Evolutionary conservation across 495 filamentous ascomycete genomes (phyloP), one percentile per base, ranked within the genome.

Genomic region (Penicillium atrosanguineum): DNA sequence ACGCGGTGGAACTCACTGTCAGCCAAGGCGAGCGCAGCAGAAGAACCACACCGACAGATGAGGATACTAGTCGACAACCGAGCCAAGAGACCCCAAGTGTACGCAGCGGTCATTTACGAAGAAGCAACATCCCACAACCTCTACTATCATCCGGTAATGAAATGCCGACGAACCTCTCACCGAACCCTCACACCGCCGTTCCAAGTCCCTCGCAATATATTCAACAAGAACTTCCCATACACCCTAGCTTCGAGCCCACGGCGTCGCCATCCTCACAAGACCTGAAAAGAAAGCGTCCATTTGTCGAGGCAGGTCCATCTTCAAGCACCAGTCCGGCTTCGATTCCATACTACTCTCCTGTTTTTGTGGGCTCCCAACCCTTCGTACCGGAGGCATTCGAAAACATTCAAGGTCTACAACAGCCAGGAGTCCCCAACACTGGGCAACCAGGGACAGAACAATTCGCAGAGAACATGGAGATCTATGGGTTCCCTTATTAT

Each of bases 401-500:
- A 29, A 50, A 57, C 14, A 28, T 60, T 19, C 56, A 63, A 21
- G 36, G 49, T 12, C 39, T 52, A n/a, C 47, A 39, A 41, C 28
- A 50, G 9, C 39, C 41, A 50, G 19, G 26, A 3, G 34, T 56
- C 56, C 12, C 55, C 43, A 34, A 52, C 3, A 52, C 62, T 9
- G 57, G 52, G 4, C 54, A 55, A 4, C 48, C 62, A 0, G 48
- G 29, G 0, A 20, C 48, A 4, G 62, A 57, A 16, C 36, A 36
- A 28, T 61, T 53, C 21, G 46, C 46, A 3, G 63, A 57, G 44
- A 29, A 46, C 19, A 54, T 70, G 42, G 58, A 60, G 8, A 50
- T 50, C 7, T 66, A 59, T 47, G 42, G 50, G 8, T 59, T 68
- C 11, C 66, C 69, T 3, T 74, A 69, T 37, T 71, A 69, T 56